These are phyloP conservation scores for Lachnellula subtilissima DNA, from an alignment of 2,329 filamentous ascomycete species.

Conservation along the genomic window DNA sequence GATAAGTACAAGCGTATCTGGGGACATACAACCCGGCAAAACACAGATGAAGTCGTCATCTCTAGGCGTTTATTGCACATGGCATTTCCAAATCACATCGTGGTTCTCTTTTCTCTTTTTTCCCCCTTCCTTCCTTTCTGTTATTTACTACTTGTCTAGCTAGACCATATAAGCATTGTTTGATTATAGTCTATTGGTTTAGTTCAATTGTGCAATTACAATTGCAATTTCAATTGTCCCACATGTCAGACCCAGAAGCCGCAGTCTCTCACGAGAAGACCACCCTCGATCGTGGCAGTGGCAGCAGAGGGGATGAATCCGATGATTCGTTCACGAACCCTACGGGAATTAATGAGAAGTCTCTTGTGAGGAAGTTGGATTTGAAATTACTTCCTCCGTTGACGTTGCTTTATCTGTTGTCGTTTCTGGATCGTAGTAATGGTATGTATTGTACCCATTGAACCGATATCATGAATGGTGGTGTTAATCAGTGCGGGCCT, in stretches of 20 bases:
- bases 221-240: no score
- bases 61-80: not conserved
- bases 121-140: not conserved
- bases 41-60: not conserved
- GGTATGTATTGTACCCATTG: conserved; percentile 35
- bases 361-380: conserved; percentile 54
- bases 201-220: not conserved
- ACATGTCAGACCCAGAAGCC: no score
- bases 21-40: no score
- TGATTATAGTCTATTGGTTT: no score
- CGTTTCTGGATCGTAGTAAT: conserved; percentile 55
- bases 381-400: conserved; percentile 47
- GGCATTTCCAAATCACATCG: not conserved
- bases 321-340: conserved; percentile 20
- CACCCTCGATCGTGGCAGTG: not conserved
- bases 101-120: not conserved
- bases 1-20: no score
- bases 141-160: not conserved
- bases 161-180: no score
- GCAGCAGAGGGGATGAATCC: conserved; percentile 5
- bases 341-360: conserved; percentile 46
- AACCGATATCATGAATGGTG: not conserved
- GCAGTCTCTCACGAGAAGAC: conserved; percentile 5
- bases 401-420: conserved; percentile 50
- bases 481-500: conserved; percentile 15